Base-by-base conservation (phyloP, 768 basidiomycete genomes). In the Zangia roseola region DNA sequence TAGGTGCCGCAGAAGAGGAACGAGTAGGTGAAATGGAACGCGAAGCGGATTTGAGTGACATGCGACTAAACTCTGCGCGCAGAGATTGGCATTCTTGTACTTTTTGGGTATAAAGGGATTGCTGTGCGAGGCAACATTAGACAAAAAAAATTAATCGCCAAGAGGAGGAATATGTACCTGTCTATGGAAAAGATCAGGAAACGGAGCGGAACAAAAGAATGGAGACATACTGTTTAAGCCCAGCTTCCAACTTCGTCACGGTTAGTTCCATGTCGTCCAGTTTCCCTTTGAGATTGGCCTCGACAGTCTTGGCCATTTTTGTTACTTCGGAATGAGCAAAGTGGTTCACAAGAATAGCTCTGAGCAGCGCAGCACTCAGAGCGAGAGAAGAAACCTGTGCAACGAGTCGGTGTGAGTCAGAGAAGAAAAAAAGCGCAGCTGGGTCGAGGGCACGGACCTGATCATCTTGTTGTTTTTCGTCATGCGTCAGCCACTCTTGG, bases 281-380 rank as follows among this genome's bases (percentile, higher is more conserved):
- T 69, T 81, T 82, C 58, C 73, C 71, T 71, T 79, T 84, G 62
- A 88, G 73, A 53, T 71, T 74, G 43, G 73, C 69, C 71, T 91
- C 88, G 45, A 77, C 69, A 49, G 65, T 71, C 68, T 84, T 88
- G 38, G 86, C 79, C 56, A 71, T 67, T 72, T 84, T 86, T 64
- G 77, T 82, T 51, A 82, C 80, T 63, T 91, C 89, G 30, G 84
- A 85, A 70, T 90, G 87, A 57, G 88, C 85, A 42, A 82, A 71
- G 65, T 90, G 86, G 62, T 91, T 91, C 72, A 86, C 79, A 49
- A 91, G 78, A 65, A 91, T 91, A 47, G 88, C 88, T 55, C 85
- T 83, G 63, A 91, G 75, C 41, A 91, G 80, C 42, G 84, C 82
- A 58, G 87, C 83, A 71, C 86, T 88, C 58, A 91, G 76, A 57